Evolutionary conservation across 1,139 yeast genomes (phyloP), one percentile per base, ranked within the genome.

Genomic region (Debaryomyces nepalensis): DNA sequence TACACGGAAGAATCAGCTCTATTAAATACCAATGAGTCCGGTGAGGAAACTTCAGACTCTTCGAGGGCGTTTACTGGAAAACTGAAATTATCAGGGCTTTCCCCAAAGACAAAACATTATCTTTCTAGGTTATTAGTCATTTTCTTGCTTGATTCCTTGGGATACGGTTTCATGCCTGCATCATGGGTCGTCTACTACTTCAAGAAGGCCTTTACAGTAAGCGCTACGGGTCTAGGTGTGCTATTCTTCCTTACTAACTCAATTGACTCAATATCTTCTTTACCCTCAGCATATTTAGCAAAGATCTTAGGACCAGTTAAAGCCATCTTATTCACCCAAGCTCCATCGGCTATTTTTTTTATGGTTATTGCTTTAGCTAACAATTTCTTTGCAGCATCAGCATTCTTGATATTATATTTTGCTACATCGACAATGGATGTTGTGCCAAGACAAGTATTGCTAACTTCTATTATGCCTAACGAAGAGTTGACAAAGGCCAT

Each of bases 161-260:
- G 96, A 0, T 82, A 83, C 47, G 96, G 97, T 0, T 84, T 89
- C 60, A 85, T 88, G 88, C 84, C 96, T 1, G 73, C 83, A 37
- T 86, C 96, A 1, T 90, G 97, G 97, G 76, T 86, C 39, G 88
- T 89, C 23, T 89, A 84, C 58, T 90, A 87, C 63, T 82, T 88
- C 65, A 75, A 75, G 43, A 60, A 59, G 24, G 54, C 59, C 4
- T 78, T 74, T 44, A 42, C 50, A 2, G 58, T 71, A 9, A 55
- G 75, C 1, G 79, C 83, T 1, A 59, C 75, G 1, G 52, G 67
- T 0, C 53, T 79, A 26, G 84, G 84, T 3, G 39, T 59, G 35
- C 70, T 59, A 49, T 89, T 88, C 60, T 87, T 88, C 55, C 55
- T 72, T 33, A 77, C 89, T 5, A 83, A 81, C 47, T 54, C 82